A percentile compares a stretch with the other conserved stretches of the same genome.
Conservation (phyloP, 2,329 filamentous ascomycete genomes). For the Aspergillus sp. region DNA sequence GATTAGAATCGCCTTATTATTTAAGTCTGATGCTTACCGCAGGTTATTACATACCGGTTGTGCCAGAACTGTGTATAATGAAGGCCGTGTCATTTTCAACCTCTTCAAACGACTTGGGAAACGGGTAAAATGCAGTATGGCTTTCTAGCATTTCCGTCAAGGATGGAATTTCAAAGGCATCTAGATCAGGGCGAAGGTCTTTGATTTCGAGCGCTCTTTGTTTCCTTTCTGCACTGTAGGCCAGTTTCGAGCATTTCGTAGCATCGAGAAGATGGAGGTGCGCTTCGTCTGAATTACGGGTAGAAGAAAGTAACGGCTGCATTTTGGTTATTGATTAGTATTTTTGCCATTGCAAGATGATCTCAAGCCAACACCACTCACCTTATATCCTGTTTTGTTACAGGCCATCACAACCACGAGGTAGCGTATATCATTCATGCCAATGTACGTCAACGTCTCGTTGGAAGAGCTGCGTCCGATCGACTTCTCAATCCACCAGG, state of each 20-base stretch:
- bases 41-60: slow-evolving; percentile 19
- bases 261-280: slow-evolving; percentile 11
- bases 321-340: no score
- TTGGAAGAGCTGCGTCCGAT: slow-evolving; percentile 7
- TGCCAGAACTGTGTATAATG: slow-evolving; percentile 31
- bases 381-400: slow-evolving; percentile 15
- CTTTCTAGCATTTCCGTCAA: background rate
- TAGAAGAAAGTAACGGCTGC: slow-evolving; percentile 12
- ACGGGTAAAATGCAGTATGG: slow-evolving; percentile 5
- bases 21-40: background rate
- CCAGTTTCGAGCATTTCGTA: slow-evolving; percentile 14
- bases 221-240: slow-evolving; percentile 21
- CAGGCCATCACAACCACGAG: slow-evolving; percentile 12
- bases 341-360: no score
- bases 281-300: slow-evolving; percentile 14
- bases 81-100: slow-evolving; percentile 17
- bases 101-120: slow-evolving; percentile 13
- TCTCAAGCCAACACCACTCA: slow-evolving; percentile 4
- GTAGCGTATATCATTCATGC: slow-evolving; percentile 17
- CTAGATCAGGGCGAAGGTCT: slow-evolving; percentile 1
- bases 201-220: slow-evolving; percentile 15
- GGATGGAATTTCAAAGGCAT: slow-evolving; percentile 5
- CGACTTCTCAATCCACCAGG: slow-evolving; percentile 20
- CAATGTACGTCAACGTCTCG: slow-evolving; percentile 17
- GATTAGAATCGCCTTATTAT: background rate